Evolutionary conservation across 192 early-diverging fungal genomes (phyloP), one percentile per base, ranked within the genome.

Genomic region (Podila epigama): DNA sequence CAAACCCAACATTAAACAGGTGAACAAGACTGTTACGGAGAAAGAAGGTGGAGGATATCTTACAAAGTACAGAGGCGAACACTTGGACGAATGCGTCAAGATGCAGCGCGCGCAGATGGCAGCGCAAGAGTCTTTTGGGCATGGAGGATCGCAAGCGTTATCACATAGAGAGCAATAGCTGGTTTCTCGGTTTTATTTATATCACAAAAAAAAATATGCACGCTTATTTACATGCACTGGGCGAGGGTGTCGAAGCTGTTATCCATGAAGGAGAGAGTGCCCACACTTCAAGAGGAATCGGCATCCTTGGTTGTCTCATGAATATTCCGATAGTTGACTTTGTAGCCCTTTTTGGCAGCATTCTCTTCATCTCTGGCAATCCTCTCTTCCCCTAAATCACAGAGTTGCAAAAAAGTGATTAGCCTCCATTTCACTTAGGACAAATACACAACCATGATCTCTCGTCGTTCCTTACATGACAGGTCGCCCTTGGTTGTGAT

Each of bases 21-120:
- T 86, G 12, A 88, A 88, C 59, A 88, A 88, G 52, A 88, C 87
- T 0, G 83, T 88, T 10, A 86, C 85, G 2, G 78, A 82, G 60
- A 81, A 82, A 35, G 82, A 82, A 64, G 70, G 80, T 60, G 83
- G 83, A 34, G 80, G 80, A 31, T 88, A 81, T 61, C 40, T 84
- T 13, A 88, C 86, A 58, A 88, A 88, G 57, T 84, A 85, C 59
- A 53, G 87, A 33, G 87, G 87, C 11, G 78, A 86, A 54, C 87
- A 88, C 81, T 61, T 88, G 32, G 51, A 64, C 13, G 83, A 85
- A 22, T 88, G 87, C 60, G 73, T 77, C 41, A 79, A 82, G 37
- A 69, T 84, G 29, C 79, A 84, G 55, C 64, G 81, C 13, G 71
- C 71, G 2, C 71, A 75, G 44, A 29, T 68, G 54, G 59, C 55